Conservation (phyloP, 331 rosid species). For the Quercus lobata region DNA sequence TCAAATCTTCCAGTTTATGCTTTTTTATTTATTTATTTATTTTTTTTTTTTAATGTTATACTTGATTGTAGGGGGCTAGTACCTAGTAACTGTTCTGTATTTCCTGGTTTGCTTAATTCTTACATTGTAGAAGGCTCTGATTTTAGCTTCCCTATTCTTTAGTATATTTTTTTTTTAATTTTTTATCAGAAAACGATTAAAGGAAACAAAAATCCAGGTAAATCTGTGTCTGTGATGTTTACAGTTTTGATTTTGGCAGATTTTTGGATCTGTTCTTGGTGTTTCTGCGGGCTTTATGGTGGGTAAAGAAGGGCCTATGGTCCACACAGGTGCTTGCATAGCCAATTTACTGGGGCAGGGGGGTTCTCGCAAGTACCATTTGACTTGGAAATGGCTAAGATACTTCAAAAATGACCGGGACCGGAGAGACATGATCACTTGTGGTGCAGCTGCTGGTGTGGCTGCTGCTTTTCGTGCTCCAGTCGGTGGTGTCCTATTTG, state of each 20-base stretch:
- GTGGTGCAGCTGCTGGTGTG: slow-evolving; percentile 97
- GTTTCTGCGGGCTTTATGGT: slow-evolving; percentile 84
- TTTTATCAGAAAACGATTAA: no score
- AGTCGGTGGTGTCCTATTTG: slow-evolving; percentile 92
- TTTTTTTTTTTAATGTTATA: no score
- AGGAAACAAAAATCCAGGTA: not conserved
- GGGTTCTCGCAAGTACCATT: slow-evolving; percentile 48
- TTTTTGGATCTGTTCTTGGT: slow-evolving; percentile 70
- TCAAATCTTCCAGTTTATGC: no score
- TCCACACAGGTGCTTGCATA: slow-evolving; percentile 90
- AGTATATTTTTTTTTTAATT: no score
- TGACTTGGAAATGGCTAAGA: slow-evolving; percentile 74
- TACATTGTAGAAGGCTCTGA: no score
- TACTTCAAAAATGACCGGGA: slow-evolving; percentile 83
- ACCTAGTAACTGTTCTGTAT: no score
- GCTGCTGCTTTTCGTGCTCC: slow-evolving; percentile 97
- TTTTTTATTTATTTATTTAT: no score
- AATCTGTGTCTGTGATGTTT: not conserved
- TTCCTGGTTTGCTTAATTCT: no score
- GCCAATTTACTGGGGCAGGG: slow-evolving; percentile 76
- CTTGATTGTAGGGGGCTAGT: no score
- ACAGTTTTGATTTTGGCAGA: slow-evolving; percentile 34
- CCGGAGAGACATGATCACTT: slow-evolving; percentile 89
- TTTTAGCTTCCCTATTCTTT: no score
- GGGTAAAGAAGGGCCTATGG: slow-evolving; percentile 95